Percentiles rank a stretch among this genome's conserved stretches.
These are phyloP conservation scores for Cercospora citrullina DNA, from an alignment of 2,329 filamentous ascomycete genomes.

Conservation along the genomic window DNA sequence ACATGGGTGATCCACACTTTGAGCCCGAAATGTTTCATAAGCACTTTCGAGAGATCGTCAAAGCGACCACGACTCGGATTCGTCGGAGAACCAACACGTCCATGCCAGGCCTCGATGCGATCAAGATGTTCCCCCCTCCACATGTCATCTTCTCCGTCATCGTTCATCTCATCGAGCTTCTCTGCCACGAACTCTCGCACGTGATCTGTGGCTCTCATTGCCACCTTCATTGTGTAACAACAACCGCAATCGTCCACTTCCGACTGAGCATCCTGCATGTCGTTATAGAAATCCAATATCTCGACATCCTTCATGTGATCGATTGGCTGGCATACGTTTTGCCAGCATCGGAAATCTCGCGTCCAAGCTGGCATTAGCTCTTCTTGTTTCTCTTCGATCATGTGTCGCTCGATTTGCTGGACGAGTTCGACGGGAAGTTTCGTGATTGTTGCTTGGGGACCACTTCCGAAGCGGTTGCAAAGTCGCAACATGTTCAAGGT, in stretches of 20 bases:
- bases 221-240: no score
- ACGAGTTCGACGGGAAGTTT: slow-evolving; percentile 28
- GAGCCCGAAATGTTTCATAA: slow-evolving; percentile 16
- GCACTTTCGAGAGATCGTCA: neutral
- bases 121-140: neutral
- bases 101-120: neutral
- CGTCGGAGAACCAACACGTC: neutral
- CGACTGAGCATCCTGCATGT: no score
- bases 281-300: neutral
- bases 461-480: slow-evolving; percentile 26
- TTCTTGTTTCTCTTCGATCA: neutral
- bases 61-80: neutral
- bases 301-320: neutral
- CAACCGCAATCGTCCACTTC: no score
- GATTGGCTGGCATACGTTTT: neutral
- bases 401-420: slow-evolving; percentile 19
- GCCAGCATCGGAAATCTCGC: slow-evolving; percentile 7
- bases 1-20: slow-evolving; percentile 7
- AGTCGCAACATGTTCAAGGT: slow-evolving; percentile 20
- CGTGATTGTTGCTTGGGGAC: slow-evolving; percentile 15
- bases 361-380: neutral
- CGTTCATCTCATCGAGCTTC: neutral
- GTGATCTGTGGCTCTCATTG: neutral
- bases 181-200: neutral
- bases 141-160: neutral